phyloP scores from a whole-genome alignment of 2,329 filamentous ascomycete genomes.

The Epichloe coenophiala region DNA sequence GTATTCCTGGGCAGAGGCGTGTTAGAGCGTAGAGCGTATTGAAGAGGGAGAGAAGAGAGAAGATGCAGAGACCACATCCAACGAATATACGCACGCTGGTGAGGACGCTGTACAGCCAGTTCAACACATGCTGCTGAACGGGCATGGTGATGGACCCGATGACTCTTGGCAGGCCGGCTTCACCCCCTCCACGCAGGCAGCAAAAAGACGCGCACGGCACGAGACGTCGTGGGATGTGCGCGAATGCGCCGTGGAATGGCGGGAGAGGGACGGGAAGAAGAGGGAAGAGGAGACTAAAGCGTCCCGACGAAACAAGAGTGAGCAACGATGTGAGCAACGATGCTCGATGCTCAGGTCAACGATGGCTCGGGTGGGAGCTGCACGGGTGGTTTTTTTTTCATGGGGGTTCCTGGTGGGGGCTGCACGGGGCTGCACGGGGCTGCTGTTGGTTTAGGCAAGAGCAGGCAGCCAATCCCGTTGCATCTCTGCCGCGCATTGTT shows the following conservation, averaged over 20 bases:
- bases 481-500: background rate
- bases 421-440: no score
- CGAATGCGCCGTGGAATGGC: background rate
- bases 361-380: no score
- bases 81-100: slow-evolving; percentile 46
- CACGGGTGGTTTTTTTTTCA: no score
- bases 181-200: background rate
- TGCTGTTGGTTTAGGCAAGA: background rate
- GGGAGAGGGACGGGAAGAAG: background rate
- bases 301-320: no score
- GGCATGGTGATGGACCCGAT: slow-evolving; percentile 33
- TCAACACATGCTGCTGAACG: slow-evolving; percentile 79
- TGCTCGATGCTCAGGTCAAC: no score
- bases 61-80: background rate
- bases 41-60: background rate
- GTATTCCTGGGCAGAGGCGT: slow-evolving; percentile 55
- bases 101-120: slow-evolving; percentile 89
- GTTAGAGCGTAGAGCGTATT: background rate
- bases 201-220: no score
- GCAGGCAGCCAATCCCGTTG: background rate
- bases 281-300: background rate
- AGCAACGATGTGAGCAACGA: no score
- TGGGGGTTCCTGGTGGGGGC: no score
- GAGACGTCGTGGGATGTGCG: no score
- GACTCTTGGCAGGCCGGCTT: background rate